Conservation (phyloP, 2,329 filamentous ascomycete species). For the Sordariomycetes sp. region DNA sequence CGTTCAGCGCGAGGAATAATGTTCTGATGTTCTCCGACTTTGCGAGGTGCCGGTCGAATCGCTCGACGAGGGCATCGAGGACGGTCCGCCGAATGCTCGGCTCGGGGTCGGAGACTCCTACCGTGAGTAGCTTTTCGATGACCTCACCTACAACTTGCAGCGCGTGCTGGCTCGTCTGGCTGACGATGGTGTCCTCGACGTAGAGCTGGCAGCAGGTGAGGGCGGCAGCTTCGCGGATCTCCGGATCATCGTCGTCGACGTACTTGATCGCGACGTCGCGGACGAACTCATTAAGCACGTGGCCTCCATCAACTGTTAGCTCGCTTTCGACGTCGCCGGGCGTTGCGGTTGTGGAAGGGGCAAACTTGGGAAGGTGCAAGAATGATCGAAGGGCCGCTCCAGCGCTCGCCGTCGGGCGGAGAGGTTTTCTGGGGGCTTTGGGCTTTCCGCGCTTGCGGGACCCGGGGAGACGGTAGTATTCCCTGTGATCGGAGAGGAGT, state of each 20-base stretch:
- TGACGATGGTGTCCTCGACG: constrained; percentile 91
- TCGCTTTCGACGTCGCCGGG: neutral
- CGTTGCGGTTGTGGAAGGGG: neutral
- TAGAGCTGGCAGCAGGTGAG: constrained; percentile 97
- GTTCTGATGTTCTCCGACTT: constrained; percentile 97
- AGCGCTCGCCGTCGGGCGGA: neutral
- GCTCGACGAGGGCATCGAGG: constrained; percentile 76
- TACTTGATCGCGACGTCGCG: constrained; percentile 97
- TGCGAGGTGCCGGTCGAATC: constrained; percentile 93
- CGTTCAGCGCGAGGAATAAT: constrained; percentile 88
- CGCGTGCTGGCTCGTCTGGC: constrained; percentile 93
- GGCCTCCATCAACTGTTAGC: constrained; percentile 32
- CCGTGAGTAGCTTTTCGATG: constrained; percentile 90
- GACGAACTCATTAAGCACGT: constrained; percentile 96
- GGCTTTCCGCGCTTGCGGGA: neutral
- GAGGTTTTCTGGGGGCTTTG: neutral
- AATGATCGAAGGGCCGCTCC: neutral
- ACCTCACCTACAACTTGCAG: constrained; percentile 97
- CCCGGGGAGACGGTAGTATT: neutral
- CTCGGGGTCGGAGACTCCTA: constrained; percentile 87
- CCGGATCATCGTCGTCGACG: constrained; percentile 88
- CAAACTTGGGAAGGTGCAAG: neutral
- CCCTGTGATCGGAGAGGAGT: neutral
- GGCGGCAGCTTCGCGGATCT: constrained; percentile 87
- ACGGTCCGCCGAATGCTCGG: constrained; percentile 83